Evolutionary conservation across 2,329 filamentous ascomycete genomes (phyloP).

Genomic region (Hypoxylon sp.): DNA sequence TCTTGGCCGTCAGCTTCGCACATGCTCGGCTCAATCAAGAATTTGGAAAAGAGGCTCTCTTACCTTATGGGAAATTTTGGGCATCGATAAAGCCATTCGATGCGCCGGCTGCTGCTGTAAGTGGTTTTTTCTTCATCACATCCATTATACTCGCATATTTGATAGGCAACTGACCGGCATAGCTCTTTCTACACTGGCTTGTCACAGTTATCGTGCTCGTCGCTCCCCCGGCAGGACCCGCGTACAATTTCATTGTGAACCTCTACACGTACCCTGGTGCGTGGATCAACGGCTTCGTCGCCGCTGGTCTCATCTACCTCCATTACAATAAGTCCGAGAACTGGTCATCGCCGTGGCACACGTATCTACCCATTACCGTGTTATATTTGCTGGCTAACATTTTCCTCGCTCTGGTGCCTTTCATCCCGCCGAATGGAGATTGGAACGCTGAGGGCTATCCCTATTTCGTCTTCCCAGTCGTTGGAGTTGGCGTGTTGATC

Average conservation of each 20-base stretch:
- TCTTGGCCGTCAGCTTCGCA: constrained; percentile 72
- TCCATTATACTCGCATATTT: neutral
- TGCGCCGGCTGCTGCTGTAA: constrained; percentile 70
- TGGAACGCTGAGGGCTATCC: constrained; percentile 66
- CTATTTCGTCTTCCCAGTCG: constrained; percentile 70
- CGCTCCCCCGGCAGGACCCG: constrained; percentile 76
- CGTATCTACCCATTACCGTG: constrained; percentile 63
- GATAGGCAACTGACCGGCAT: constrained; percentile 1
- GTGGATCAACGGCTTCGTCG: constrained; percentile 69
- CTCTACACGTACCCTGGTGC: constrained; percentile 68
- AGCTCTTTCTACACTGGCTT: constrained; percentile 75
- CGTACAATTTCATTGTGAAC: constrained; percentile 77
- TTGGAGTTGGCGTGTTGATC: constrained; percentile 66
- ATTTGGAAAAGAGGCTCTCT: constrained; percentile 77
- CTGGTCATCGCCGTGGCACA: constrained; percentile 69
- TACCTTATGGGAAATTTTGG: constrained; percentile 77
- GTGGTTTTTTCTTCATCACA: constrained; percentile 35
- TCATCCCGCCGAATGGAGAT: constrained; percentile 66
- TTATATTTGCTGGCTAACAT: constrained; percentile 66
- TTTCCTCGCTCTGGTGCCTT: constrained; percentile 68
- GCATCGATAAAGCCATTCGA: constrained; percentile 78
- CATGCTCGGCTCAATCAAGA: constrained; percentile 74
- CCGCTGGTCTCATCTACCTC: constrained; percentile 66
- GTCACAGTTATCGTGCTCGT: constrained; percentile 76
- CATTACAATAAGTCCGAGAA: constrained; percentile 65